These are phyloP conservation scores for Paraphaeosphaeria sporulosa DNA, from an alignment of 2,329 filamentous ascomycete species.

Conservation along the genomic window DNA sequence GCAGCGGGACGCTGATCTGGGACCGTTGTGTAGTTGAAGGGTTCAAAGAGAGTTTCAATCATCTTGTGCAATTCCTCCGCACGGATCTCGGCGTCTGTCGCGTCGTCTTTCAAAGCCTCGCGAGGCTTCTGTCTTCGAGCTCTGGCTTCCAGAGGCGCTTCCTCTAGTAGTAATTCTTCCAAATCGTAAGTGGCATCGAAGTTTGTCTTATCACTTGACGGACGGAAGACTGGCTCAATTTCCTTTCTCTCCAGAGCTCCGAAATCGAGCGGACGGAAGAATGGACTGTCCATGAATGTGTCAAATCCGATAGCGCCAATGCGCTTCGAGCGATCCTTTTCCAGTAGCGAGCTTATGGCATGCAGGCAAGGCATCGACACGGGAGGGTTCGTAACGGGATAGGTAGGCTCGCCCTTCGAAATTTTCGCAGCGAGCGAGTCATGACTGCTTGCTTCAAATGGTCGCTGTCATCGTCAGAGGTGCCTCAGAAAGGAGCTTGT, in stretches of 20 bases:
- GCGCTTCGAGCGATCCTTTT: constrained; percentile 78
- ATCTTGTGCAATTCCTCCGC: constrained; percentile 93
- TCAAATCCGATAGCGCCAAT: constrained; percentile 85
- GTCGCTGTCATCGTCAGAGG: constrained; percentile 65
- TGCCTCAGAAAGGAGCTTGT: not conserved
- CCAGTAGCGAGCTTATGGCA: constrained; percentile 83
- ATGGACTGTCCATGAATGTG: constrained; percentile 85
- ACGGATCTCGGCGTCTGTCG: constrained; percentile 91
- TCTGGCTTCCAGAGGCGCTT: constrained; percentile 91
- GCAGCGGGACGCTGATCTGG: constrained; percentile 71
- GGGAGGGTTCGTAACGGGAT: constrained; percentile 89
- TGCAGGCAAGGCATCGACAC: constrained; percentile 89
- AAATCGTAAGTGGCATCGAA: constrained; percentile 98
- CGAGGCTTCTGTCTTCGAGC: constrained; percentile 93
- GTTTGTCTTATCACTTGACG: constrained; percentile 97
- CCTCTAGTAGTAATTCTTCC: constrained; percentile 90
- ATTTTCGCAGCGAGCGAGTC: constrained; percentile 82
- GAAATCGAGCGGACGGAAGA: constrained; percentile 89
- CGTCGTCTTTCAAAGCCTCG: constrained; percentile 90
- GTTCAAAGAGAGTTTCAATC: constrained; percentile 92
- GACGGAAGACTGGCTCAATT: constrained; percentile 88
- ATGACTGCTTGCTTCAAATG: constrained; percentile 90
- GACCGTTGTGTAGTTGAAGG: constrained; percentile 91
- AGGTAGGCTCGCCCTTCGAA: constrained; percentile 81
- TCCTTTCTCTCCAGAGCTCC: constrained; percentile 83